Conservation (phyloP, 352 stramenopile genomes). For the Globisporangium carolinianum region DNA sequence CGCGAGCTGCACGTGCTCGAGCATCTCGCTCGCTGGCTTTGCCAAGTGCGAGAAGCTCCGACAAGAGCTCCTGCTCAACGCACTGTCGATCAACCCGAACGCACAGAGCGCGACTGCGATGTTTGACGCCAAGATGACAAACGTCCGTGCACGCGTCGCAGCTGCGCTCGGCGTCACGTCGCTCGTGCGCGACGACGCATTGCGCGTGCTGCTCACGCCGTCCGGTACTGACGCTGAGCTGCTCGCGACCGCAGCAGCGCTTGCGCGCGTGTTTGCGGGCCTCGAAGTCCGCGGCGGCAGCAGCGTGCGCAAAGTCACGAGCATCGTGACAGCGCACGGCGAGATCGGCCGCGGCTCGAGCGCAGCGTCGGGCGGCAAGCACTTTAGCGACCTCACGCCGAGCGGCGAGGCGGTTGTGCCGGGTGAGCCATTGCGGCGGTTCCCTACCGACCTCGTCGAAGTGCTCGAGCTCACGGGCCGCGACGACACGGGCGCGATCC, state of each 20-base stretch:
- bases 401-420: slow-evolving; percentile 42
- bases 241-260: slow-evolving; percentile 59
- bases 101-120: slow-evolving; percentile 53
- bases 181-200: slow-evolving; percentile 40
- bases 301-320: slow-evolving; percentile 53
- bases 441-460: slow-evolving; percentile 53
- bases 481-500: slow-evolving; percentile 44
- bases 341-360: slow-evolving; percentile 82
- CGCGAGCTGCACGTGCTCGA: slow-evolving; percentile 83
- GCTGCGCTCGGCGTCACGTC: slow-evolving; percentile 42
- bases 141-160: slow-evolving; percentile 47
- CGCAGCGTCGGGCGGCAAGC: slow-evolving; percentile 58
- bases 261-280: slow-evolving; percentile 51
- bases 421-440: slow-evolving; percentile 44
- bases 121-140: slow-evolving; percentile 65
- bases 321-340: slow-evolving; percentile 74
- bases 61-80: slow-evolving; percentile 70
- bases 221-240: slow-evolving; percentile 86
- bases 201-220: slow-evolving; percentile 67
- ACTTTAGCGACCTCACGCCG: slow-evolving; percentile 81
- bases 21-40: slow-evolving; percentile 62
- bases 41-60: slow-evolving; percentile 55
- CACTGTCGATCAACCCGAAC: slow-evolving; percentile 79
- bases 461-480: slow-evolving; percentile 55
- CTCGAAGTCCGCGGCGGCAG: slow-evolving; percentile 28